Base-by-base conservation (phyloP, 2,329 filamentous ascomycete species). In the Phialophora chinensis region DNA sequence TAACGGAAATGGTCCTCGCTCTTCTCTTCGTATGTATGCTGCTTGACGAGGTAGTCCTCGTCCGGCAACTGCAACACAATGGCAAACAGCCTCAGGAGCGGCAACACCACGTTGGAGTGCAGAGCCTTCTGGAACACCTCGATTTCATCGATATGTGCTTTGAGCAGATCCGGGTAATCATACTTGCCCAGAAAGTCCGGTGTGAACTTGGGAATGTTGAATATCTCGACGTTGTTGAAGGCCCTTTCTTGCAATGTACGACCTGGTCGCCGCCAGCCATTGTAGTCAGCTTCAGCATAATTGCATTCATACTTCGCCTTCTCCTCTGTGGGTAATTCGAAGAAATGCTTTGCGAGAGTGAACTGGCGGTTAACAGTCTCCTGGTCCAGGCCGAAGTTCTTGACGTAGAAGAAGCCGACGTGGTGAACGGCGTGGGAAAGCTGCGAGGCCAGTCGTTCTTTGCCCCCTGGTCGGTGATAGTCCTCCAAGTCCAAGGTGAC, bases 371-470 rank as follows among this genome's bases (percentile, higher is more conserved):
- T 82, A 2, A 89, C 80, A 73, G 86, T 76, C 42, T 86, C 83
- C 72, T 87, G 83, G 0, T 77, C 78, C 1, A 89, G 77, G 17
- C 85, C 86, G 67, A 84, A 87, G 75, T 88, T 87, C 68, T 81
- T 84, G 31, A 88, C 82, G 69, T 88, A 88, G 78, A 88, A 88
- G 78, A 88, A 86, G 0, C 86, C 84, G 50, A 81, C 78, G 35
- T 80, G 77, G 57, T 82, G 78, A 7, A 83, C 81, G 1, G 84
- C 84, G 35, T 86, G 80, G 52, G 83, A 80, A 1, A 88, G 79
- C 71, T 87, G 83, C 33, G 79, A 77, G 0, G 84, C 83, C 0
- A 87, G 74, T 53, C 77, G 77, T 66, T 85, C 78, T 70, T 85
- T 87, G 2, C 85, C 85, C 0, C 81, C 83, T 0, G 84, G 83